Evolutionary conservation across 805 yeast genomes (phyloP), one percentile per base, ranked within the genome.

Genomic region (Zygotorulaspora sp.): DNA sequence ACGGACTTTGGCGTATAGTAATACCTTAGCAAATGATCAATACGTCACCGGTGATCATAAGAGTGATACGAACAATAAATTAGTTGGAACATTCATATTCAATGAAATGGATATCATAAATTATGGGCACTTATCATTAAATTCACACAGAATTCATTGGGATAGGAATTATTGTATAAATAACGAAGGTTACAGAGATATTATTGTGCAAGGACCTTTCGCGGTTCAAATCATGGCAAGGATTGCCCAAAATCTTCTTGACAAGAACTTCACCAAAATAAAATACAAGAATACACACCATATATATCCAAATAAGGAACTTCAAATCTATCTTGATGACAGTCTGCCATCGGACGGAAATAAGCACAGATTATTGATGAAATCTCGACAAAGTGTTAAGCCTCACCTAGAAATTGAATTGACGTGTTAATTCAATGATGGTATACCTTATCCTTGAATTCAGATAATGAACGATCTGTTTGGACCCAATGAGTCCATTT

Each of bases 71-170:
- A 26, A 18, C 3, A 21, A 34, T 4, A 15, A 21, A 11, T 19
- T 19, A 12, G 40, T 20, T 40, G 44, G 33, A 13, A 20, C 61
- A 53, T 32, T 49, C 47, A 15, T 51, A 68, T 28, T 62, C 38
- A 15, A 72, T 75, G 28, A 53, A 73, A 5, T 61, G 63, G 37
- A 53, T 67, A 6, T 67, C 75, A 26, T 66, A 47, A 65, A 86
- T 44, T 84, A 78, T 62, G 79, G 90, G 30, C 81, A 85, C 9
- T 58, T 92, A 36, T 80, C 92, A 1, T 80, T 79, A 63, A 90
- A 90, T 57, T 70, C 94, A 3, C 98, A 90, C 61, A 71, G 73
- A 41, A 85, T 90, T 26, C 98, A 90, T 62, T 80, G 78, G 58
- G 84, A 85, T 53, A 56, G 59, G 5, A 46, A 47, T 1, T 85